Evolutionary conservation across 768 basidiomycete species (phyloP), one percentile per base, ranked within the genome.

Genomic region (Boletus pseudo-olivaceus): DNA sequence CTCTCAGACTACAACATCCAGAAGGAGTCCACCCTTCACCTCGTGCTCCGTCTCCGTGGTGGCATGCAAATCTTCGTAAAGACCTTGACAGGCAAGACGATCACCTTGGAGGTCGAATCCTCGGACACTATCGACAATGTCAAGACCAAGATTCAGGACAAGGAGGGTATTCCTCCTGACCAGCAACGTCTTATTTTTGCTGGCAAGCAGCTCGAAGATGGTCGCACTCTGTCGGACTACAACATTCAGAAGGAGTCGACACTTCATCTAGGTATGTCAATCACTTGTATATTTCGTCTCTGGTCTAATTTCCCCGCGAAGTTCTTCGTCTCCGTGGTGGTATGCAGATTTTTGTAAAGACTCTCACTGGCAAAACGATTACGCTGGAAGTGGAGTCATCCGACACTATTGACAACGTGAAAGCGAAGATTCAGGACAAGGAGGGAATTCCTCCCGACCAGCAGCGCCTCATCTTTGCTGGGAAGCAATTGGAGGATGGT

Each of bases 401-500:
- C 0, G 91, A 94, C 69, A 94, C 93, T 12, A 94, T 96, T 64
- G 93, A 95, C 68, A 92, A 93, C 61, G 91, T 94, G 23, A 87
- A 87, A 70, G 79, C 85, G 3, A 87, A 88, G 76, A 89, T 90
- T 19, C 87, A 88, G 60, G 88, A 90, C 66, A 89, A 88, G 72
- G 88, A 89, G 57, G 89, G 88, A 0, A 90, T 90, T 30, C 88
- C 88, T 27, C 35, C 88, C 3, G 88, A 93, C 61, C 91, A 94
- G 66, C 93, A 95, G 64, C 88, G 93, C 41, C 75, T 94, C 43
- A 93, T 90, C 68, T 96, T 95, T 60, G 93, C 93, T 42, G 94
- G 93, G 43, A 96, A 96, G 77, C 93, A 96, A 66, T 75, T 95
- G 11, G 94, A 96, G 69, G 94, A 97, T 53, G 94, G 94, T 4